phyloP scores from a whole-genome alignment of 352 stramenopile species.

The Globisporangium heterothallicum region DNA sequence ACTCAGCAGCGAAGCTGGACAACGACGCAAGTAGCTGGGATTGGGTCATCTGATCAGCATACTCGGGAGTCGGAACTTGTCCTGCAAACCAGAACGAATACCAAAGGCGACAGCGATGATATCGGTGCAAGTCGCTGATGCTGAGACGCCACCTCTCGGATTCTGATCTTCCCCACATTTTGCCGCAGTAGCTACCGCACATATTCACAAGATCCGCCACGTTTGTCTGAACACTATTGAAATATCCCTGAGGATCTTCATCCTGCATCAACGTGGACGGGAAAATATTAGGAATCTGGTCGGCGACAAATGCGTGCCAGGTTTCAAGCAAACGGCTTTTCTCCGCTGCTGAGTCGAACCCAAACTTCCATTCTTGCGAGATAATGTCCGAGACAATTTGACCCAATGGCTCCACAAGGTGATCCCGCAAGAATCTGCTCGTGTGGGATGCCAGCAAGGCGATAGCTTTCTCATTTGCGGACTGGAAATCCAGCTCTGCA shows the following conservation, averaged over 20 bases:
- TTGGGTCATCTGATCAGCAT: conserved; percentile 17
- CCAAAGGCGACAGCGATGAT: conserved; percentile 27
- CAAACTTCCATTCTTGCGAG: conserved; percentile 43
- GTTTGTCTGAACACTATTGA: background rate
- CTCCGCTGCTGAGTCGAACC: conserved; percentile 12
- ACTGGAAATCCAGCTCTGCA: background rate
- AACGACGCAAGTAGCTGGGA: conserved; percentile 33
- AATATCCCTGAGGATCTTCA: conserved; percentile 4
- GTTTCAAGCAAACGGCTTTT: conserved; percentile 9
- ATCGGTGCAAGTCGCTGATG: conserved; percentile 5
- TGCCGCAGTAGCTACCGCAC: conserved; percentile 1
- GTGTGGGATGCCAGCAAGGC: conserved; percentile 1
- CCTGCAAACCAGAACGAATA: conserved; percentile 34
- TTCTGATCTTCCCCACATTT: background rate
- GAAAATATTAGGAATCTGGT: conserved; percentile 30
- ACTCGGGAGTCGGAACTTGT: conserved; percentile 5
- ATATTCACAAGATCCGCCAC: conserved; percentile 6
- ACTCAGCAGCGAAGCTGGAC: conserved; percentile 28
- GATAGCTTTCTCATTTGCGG: background rate
- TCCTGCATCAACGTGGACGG: conserved; percentile 18
- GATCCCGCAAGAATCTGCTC: conserved; percentile 10
- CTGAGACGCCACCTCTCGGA: conserved; percentile 4
- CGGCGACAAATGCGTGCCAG: conserved; percentile 25
- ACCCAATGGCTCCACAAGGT: conserved; percentile 10
- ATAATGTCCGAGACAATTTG: conserved; percentile 28